Base-by-base conservation (phyloP, 331 rosid species). In the Telfairia occidentalis region DNA sequence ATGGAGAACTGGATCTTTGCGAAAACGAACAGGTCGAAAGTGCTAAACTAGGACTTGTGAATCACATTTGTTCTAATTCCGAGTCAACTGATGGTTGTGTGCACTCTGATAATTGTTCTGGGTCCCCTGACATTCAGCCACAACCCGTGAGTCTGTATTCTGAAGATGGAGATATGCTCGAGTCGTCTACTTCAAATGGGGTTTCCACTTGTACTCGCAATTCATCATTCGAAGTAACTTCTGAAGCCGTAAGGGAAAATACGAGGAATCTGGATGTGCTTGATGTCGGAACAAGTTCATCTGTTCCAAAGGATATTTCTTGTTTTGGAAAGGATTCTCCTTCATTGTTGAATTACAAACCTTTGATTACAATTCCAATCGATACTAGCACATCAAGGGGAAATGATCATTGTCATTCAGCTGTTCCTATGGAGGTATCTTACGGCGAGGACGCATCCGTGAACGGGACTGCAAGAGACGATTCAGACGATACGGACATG, bases 21-120 rank as follows among this genome's bases (percentile, higher is more conserved):
- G 59, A 46, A 46, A 82, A 73, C n/a, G 85, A 85, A 64, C 85
- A 40, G 81, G 81, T 78, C 74, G 85, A 76, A 74, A 71, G 63
- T 79, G 45, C 86, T 34, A 29, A 70, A 23, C 8, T 26, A 3
- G 83, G 81, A 69, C 42, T 78, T 79, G 74, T 42, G 72, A 49
- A 63, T 46, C 65, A 28, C 73, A 26, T 37, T 64, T 70, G 42
- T 74, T 65, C 75, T 61, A 80, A 42, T 28, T 81, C 83, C 54
- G 78, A 59, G 45, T 74, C 80, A 19, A 76, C 81, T 15, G 77
- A 84, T 78, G 50, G 30, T 50, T 76, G 80, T 76, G 64, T 74
- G 53, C 79, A 43, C 28, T 55, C 23, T 42, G 84, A 78, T 78
- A 78, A 78, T 60, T 81, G 85, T 80, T n/a, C 53, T 12, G 80